phyloP scores from a whole-genome alignment of 2,329 filamentous ascomycete species.

The Penicillium sp. region DNA sequence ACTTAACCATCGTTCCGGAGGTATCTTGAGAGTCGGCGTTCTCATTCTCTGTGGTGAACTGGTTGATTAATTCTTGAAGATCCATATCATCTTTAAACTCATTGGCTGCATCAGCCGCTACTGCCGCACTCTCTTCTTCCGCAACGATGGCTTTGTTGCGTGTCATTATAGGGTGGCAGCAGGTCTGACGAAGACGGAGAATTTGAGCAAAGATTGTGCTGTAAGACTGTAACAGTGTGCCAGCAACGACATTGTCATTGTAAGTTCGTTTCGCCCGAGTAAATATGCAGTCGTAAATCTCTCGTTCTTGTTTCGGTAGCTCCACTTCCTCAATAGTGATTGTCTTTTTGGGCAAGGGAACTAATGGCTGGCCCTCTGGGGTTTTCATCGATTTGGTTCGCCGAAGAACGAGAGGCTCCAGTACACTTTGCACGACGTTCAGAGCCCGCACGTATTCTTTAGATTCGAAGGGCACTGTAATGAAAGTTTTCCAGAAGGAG shows the following conservation, averaged over 20 bases:
- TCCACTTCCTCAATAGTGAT: slow-evolving; percentile 87
- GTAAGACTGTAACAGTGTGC: slow-evolving; percentile 90
- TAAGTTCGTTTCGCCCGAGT: slow-evolving; percentile 79
- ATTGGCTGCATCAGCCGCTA: slow-evolving; percentile 72
- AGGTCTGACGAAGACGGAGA: slow-evolving; percentile 84
- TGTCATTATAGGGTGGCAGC: slow-evolving; percentile 87
- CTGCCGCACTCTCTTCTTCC: slow-evolving; percentile 80
- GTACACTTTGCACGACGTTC: slow-evolving; percentile 93
- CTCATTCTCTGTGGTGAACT: slow-evolving; percentile 70
- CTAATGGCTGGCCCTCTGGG: slow-evolving; percentile 75
- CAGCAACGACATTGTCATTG: slow-evolving; percentile 80
- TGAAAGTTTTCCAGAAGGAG: slow-evolving; percentile 98
- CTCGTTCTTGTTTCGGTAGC: slow-evolving; percentile 77
- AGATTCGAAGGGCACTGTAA: slow-evolving; percentile 93
- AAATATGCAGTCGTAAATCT: slow-evolving; percentile 91
- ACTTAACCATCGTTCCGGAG: slow-evolving; percentile 63
- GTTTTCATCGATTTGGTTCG: slow-evolving; percentile 99
- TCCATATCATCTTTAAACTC: slow-evolving; percentile 96
- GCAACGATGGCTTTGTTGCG: slow-evolving; percentile 79
- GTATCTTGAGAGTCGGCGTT: slow-evolving; percentile 47
- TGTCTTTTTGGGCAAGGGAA: slow-evolving; percentile 75
- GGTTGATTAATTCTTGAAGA: slow-evolving; percentile 76
- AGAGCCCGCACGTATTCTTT: slow-evolving; percentile 90
- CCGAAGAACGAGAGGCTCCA: slow-evolving; percentile 92
- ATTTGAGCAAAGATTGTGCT: slow-evolving; percentile 98